Evolutionary conservation across 805 yeast genomes (phyloP), one percentile per base, ranked within the genome.

Genomic region (Saturnispora quitensis): DNA sequence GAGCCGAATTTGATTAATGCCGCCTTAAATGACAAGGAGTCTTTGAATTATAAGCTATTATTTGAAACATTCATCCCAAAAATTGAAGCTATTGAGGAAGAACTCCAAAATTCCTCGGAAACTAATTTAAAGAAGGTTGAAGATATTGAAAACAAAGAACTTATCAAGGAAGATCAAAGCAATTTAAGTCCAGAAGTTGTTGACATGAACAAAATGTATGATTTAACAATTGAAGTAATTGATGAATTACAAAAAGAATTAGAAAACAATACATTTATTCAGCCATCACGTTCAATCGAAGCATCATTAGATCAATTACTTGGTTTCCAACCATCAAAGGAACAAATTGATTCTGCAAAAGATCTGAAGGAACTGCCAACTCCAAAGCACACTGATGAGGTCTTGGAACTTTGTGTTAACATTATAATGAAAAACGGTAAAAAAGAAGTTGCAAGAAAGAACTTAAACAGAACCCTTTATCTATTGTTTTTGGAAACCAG

Each of bases 371-470:
- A 67, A 40, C 69, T 71, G 54, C 76, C 79, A 12, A 69, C 88
- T 31, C 95, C 96, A 27, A 62, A 71, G 27, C 73, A 74, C 56
- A 69, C 71, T 44, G 93, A 89, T 60, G 84, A 86, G n/a, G 78
- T 82, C 20, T 73, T 90, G 47, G 82, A 82, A 47, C 83, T 86
- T 59, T 79, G 93, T 62, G 83, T 87, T 50, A 89, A 89, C 64
- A 75, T 89, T 71, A 81, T 93, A 55, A 93, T 93, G 98, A 81
- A 87, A 63, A 83, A 88, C 64, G 99, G 99, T 43, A 82, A 83
- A 67, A 93, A 90, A 67, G 78, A 86, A 51, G 71, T 74, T 47
- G 97, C 98, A 0, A 84, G 83, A 63, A 83, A 77, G 59, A 74
- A 76, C 47, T 73, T 93, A 51, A 77, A 84, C 50, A 77, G 84